Base-by-base conservation (phyloP, 192 early-diverging fungal species). In the Linderina pennispora region DNA sequence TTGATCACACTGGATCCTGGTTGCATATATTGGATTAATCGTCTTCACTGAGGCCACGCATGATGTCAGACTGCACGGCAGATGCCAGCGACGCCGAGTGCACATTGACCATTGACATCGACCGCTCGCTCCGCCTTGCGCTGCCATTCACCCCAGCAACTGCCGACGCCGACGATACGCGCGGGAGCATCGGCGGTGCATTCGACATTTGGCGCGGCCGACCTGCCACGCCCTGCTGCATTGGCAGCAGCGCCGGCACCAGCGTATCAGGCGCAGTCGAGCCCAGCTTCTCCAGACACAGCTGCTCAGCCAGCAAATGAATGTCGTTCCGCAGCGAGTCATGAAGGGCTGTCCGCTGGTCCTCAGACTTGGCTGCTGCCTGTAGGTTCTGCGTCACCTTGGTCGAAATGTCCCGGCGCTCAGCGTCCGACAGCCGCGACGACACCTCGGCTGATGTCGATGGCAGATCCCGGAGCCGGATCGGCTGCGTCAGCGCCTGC, bases 401-500 rank as follows among this genome's bases (percentile, higher is more conserved):
- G 28, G 5, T 31, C 28, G 28, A 8, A 31, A 31, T 8, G 28
- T 5, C 11, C 28, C 28, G 5, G 28, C 28, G 5, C 11, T 31
- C 11, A 11, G 28, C 6, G 28, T 31, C 28, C 28, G 28, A 31
- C 28, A 31, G 28, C 28, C 28, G 5, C 6, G 11, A 11, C 6
- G 61, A 63, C 14, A 69, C 26, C n/a, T n/a, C n/a, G n/a, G n/a
- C n/a, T n/a, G n/a, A n/a, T n/a, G n/a, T n/a, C n/a, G n/a, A n/a
- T n/a, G n/a, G n/a, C n/a, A n/a, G n/a, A 15, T 69, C 66, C 36
- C 54, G 45, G 33, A 69, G 40, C 19, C 26, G 17, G 8, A 69
- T 39, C 4, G 45, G 48, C 19, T 25, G 24, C 1, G 58, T 49
- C 41, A 69, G 50, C 4, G 66, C 66, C 18, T 69, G 49, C 2